Base-by-base conservation (phyloP, 805 yeast species). In the Metschnikowia lachancei region DNA sequence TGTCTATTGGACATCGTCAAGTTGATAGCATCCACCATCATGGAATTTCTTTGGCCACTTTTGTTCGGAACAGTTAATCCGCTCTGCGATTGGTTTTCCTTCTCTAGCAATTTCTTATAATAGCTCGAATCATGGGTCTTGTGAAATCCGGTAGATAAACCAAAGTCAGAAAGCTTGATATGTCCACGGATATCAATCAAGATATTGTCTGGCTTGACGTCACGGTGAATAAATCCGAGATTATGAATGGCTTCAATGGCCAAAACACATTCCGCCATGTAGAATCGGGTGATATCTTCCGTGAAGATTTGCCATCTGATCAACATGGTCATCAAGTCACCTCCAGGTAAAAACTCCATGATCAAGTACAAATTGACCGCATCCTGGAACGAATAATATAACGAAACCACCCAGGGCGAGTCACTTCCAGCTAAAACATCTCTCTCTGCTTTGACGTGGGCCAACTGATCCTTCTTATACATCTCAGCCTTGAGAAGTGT, bases 181-280 rank as follows among this genome's bases (percentile, higher is more conserved):
- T 82, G 87, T 11, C 87, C 87, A 17, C 79, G 72, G 55, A 85
- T 85, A 64, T 88, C 96, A 56, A 88, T 87, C 60, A 88, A 75
- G 48, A 88, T 92, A 61, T 94, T 94, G 73, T 94, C 99, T 0
- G 99, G 99, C 67, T 94, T 94, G 59, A 94, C 92, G 66, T 94
- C 99, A 68, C 99, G 80, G 67, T 94, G 99, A 61, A 94, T 94
- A 63, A 90, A 90, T 0, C 97, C 97, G 29, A 89, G 74, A 64
- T 87, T 87, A 68, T 90, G 97, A 56, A 90, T 84, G 4, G 96
- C 96, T 62, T 91, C 97, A 50, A 90, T 90, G 2, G 97, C 97
- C 59, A 91, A 75, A 10, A 90, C 96, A 75, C 96, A 90, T 66
- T 90, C 97, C 1, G 97, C 97, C 83, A 90, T 89, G 66, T 91